A percentile compares a stretch with the other conserved stretches of the same genome.
phyloP scores from a whole-genome alignment of 208 protist species.

The Endotrypanum monterogeii region DNA sequence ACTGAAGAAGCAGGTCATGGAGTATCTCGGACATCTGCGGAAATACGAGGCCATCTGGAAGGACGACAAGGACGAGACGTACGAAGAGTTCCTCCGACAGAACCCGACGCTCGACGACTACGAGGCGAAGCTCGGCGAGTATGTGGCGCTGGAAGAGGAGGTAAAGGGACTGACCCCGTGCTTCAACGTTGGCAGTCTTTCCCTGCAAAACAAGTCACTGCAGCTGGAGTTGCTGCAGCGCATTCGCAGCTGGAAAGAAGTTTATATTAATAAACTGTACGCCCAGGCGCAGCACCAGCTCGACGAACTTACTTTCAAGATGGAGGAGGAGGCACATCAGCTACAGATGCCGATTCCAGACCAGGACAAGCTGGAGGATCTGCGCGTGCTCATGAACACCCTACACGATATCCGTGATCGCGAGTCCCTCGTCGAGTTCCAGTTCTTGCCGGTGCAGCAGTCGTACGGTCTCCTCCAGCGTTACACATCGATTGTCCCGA shows the following conservation, averaged over 20 bases:
- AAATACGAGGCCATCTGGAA: conserved; percentile 96
- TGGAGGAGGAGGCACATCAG: conserved; percentile 92
- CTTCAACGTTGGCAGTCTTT: conserved; percentile 93
- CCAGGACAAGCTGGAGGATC: conserved; percentile 93
- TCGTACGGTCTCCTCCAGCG: conserved; percentile 92
- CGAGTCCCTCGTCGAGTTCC: conserved; percentile 93
- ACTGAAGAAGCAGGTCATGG: conserved; percentile 93
- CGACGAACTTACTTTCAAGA: conserved; percentile 89
- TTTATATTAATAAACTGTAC: conserved; percentile 95
- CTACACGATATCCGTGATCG: conserved; percentile 91
- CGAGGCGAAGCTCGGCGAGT: conserved; percentile 90
- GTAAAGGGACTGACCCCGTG: conserved; percentile 81
- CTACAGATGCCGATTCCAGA: conserved; percentile 93
- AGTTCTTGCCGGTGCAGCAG: conserved; percentile 94
- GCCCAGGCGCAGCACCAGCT: conserved; percentile 89
- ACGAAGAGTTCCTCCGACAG: conserved; percentile 85
- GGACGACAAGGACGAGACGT: conserved; percentile 92
- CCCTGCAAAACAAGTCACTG: conserved; percentile 93
- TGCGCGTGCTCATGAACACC: conserved; percentile 94
- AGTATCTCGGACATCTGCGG: conserved; percentile 92
- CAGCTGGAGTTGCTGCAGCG: conserved; percentile 91
- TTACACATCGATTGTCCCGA: conserved; percentile 92
- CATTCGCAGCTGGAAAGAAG: conserved; percentile 94
- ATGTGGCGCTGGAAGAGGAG: conserved; percentile 90
- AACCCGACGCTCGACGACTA: conserved; percentile 93